Conservation (phyloP, 1,139 yeast genomes). For the Sugiyamaella sp. region DNA sequence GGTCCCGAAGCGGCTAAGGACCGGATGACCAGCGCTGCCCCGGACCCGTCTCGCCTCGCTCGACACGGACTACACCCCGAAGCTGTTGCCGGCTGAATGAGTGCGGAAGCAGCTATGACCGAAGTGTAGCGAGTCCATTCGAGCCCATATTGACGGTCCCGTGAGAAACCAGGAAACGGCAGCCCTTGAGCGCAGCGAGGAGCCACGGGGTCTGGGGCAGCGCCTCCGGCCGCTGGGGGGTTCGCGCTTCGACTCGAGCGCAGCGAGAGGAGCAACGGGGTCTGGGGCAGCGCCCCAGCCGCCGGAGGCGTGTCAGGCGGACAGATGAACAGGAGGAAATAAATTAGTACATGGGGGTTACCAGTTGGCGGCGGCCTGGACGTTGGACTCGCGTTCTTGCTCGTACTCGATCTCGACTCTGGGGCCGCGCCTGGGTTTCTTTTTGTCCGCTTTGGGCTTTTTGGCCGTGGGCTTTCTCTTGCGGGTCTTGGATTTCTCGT, state of each 20-base stretch:
- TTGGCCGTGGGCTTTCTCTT: conserved; percentile 35
- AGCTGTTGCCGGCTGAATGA: too few relatives aligned
- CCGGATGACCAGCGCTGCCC: too few relatives aligned
- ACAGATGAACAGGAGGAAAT: conserved; percentile 8
- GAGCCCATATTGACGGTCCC: too few relatives aligned
- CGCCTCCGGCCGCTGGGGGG: too few relatives aligned
- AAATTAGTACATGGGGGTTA: conserved; percentile 8
- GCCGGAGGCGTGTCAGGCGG: not conserved
- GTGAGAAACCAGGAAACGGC: too few relatives aligned
- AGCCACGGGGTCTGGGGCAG: too few relatives aligned
- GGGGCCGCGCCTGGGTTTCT: conserved; percentile 56
- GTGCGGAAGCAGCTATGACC: too few relatives aligned
- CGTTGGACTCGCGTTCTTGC: conserved; percentile 50
- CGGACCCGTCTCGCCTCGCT: too few relatives aligned
- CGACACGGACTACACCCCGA: too few relatives aligned
- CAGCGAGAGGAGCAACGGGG: not conserved
- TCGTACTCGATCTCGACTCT: conserved; percentile 85
- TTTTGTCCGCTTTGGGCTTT: conserved; percentile 32
- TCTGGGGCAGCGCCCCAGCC: not conserved
- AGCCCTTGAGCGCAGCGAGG: too few relatives aligned
- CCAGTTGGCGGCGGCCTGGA: conserved; percentile 11
- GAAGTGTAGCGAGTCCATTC: too few relatives aligned
- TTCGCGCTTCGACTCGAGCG: not conserved
- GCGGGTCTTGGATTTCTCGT: conserved; percentile 45
- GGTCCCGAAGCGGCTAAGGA: too few relatives aligned